Base-by-base conservation (phyloP, 2,329 filamentous ascomycete genomes). In the Ophiocordyceps camponoti-saundersi region DNA sequence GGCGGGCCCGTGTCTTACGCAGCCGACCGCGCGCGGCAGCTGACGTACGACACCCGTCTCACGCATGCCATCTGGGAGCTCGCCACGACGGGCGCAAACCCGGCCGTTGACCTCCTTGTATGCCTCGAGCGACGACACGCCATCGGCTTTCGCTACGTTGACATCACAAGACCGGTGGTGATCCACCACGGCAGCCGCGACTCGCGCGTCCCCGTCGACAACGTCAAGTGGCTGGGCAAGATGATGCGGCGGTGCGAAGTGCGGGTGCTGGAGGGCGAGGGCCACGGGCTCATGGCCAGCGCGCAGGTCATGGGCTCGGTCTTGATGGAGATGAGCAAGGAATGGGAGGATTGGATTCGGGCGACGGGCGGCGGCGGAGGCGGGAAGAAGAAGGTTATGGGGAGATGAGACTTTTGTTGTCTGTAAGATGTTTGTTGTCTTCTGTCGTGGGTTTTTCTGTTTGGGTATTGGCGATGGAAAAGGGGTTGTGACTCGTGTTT, bases 101-200 rank as follows among this genome's bases (percentile, higher is more conserved):
- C 92, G 0, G 90, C 92, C 1, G 86, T 94, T 0, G 92, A 98
- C 61, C 68, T 98, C 18, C 70, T 98, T 1, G 85, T 95, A 6
- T 98, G 92, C 59, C 72, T 98, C 2, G 92, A 98, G 63, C 79
- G 92, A 21, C 77, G 85, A 26, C 87, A 94, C 56, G 80, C 85
- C 0, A 95, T 98, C 55, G 92, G 92, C 0, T 98, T 98, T 66
- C 80, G 89, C 45, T 98, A 98, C 59, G 90, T 95, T 18, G 92
- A 98, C 59, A 95, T 98, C 53, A 93, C 84, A 6, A 78, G 88
- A 10, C 78, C 86, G 0, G 85, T 96, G 0, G 82, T 95, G 22
- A 95, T 98, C 53, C 90, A 95, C 57, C 92, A 98, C 60, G 92
- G 92, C 36, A 86, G 79, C 57, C 80, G 85, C 55, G 92, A 98